phyloP scores from a whole-genome alignment of 1,284 basidiomycete genomes.

The Neolentinus lepideus region DNA sequence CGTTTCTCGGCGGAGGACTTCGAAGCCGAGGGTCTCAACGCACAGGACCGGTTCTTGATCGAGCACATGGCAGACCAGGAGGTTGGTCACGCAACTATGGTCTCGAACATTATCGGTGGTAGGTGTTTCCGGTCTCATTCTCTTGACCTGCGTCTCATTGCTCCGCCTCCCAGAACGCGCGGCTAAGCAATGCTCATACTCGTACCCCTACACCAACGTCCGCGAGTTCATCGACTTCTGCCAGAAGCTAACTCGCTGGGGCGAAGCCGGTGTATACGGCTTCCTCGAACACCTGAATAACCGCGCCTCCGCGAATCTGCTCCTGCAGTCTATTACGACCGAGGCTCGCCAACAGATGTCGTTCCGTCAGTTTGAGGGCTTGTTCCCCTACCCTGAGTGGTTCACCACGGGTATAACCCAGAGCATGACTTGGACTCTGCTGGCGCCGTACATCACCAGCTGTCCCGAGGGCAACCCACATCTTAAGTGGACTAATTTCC shows the following conservation, averaged over 20 bases:
- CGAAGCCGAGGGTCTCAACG: constrained; percentile 43
- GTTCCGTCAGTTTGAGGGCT: constrained; percentile 56
- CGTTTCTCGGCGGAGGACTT: constrained; percentile 49
- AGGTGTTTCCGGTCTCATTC: constrained; percentile 11
- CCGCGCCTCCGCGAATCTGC: constrained; percentile 43
- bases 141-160: not conserved
- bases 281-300: constrained; percentile 59
- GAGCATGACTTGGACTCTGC: constrained; percentile 54
- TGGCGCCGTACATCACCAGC: constrained; percentile 46
- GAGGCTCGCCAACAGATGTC: constrained; percentile 64
- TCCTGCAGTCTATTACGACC: constrained; percentile 56
- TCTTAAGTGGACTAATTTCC: constrained; percentile 52
- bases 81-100: constrained; percentile 40
- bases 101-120: constrained; percentile 41
- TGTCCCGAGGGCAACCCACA: constrained; percentile 53
- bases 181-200: constrained; percentile 48
- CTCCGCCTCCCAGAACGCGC: constrained; percentile 10
- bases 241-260: constrained; percentile 47
- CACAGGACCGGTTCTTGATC: constrained; percentile 46
- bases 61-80: constrained; percentile 56
- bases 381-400: constrained; percentile 56
- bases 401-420: constrained; percentile 52
- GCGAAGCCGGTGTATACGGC: constrained; percentile 57
- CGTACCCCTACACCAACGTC: constrained; percentile 52
- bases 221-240: constrained; percentile 57